phyloP scores from a whole-genome alignment of 2,329 filamentous ascomycete species.

The Tolypocladium pustulatum region DNA sequence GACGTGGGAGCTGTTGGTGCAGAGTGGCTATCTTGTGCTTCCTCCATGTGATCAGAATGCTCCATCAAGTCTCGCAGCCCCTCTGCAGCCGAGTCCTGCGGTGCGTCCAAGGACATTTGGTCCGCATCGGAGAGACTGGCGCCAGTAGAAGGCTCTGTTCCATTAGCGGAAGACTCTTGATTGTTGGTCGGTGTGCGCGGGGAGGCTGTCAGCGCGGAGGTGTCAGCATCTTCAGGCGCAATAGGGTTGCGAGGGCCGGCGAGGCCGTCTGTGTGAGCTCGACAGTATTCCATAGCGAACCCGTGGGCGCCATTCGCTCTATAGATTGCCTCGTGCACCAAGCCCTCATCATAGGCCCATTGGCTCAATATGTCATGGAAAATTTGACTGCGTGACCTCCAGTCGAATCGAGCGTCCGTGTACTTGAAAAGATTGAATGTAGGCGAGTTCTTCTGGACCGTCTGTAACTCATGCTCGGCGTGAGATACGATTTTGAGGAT shows the following conservation, averaged over 20 bases:
- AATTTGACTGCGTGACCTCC: constrained; percentile 23
- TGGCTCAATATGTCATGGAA: constrained; percentile 18
- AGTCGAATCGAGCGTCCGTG: constrained; percentile 33
- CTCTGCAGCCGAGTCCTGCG: constrained; percentile 17
- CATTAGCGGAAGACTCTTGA: constrained; percentile 11
- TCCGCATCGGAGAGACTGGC: constrained; percentile 19
- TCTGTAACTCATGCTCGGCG: constrained; percentile 63
- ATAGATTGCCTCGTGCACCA: constrained; percentile 72
- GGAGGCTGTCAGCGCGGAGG: constrained; percentile 18
- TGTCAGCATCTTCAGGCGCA: constrained; percentile 45
- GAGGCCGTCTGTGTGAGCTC: constrained; percentile 45
- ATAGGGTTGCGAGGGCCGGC: constrained; percentile 57
- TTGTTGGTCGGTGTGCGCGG: constrained; percentile 7
- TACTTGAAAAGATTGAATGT: constrained; percentile 32
- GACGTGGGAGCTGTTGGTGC: constrained; percentile 4
- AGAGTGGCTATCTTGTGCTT: background rate
- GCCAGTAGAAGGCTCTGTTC: constrained; percentile 12
- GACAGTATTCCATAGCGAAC: constrained; percentile 65
- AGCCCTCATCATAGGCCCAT: constrained; percentile 35
- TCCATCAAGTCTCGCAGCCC: constrained; percentile 17
- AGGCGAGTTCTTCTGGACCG: constrained; percentile 41
- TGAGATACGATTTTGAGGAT: constrained; percentile 71
- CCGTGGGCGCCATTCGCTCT: constrained; percentile 59
- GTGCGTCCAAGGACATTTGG: constrained; percentile 25
- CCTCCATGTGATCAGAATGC: constrained; percentile 5